Evolutionary conservation across 225 moss, liverwort and hornwort genomes (phyloP), one percentile per base, ranked within the genome.

Genomic region (Anthoceros angustus): DNA sequence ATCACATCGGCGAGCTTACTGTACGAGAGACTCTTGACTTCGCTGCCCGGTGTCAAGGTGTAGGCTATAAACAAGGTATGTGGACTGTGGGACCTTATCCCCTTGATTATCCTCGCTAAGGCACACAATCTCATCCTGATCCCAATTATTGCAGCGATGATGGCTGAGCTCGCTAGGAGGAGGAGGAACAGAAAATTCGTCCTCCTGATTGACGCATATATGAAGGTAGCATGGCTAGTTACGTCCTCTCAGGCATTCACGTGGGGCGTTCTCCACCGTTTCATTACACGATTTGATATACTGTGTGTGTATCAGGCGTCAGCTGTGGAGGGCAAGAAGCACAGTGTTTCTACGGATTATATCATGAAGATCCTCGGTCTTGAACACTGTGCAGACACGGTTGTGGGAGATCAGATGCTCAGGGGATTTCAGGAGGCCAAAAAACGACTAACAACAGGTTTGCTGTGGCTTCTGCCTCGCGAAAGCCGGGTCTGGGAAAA

Each of bases 21-120:
- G 79, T 81, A 12, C 61, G 83, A n/a, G 80, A 83, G 60, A 81
- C 73, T 14, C 64, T 84, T 41, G 77, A 81, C 39, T 84, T 79
- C 23, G 77, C 84, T 64, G 70, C 70, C n/a, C 71, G 81, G 8
- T 79, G 78, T 63, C 78, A 77, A 64, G 84, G 84, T 41, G 73
- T 77, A 10, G 75, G 81, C 16, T 81, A 69, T 65, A 77, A 77
- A 43, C 46, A 64, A 42, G 77, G 78, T 78, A 48, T 32, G 32
- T 32, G 32, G 32, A 32, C 32, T 1, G 32, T 32, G 32, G 32
- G 32, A 4, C 4, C 32, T 32, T 32, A 4, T 32, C n/a, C 32
- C 32, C 32, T 32, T 32, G 2, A 4, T 32, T 32, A 4, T 32
- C 32, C 1, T 32, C 32, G 32, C 2, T 32, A n/a, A n/a, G 32